Conservation (phyloP, 257 asterid genomes). For the Solanum virginianum region DNA sequence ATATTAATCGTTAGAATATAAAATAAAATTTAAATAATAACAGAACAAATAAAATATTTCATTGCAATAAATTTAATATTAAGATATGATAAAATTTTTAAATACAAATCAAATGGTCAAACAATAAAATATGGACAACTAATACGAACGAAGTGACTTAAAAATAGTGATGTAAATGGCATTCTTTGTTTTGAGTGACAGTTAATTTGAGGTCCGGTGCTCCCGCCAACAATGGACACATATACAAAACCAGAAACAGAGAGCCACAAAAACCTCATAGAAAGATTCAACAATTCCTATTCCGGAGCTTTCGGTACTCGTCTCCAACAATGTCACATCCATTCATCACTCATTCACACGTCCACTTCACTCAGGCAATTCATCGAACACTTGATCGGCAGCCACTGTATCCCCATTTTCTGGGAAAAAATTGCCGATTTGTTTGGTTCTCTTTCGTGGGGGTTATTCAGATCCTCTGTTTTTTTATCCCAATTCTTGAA, state of each 20-base stretch:
- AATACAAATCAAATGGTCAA: too few species aligned
- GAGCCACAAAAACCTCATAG: neutral
- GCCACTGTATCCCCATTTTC: neutral
- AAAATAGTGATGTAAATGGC: too few species aligned
- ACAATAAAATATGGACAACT: too few species aligned
- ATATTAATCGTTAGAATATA: too few species aligned
- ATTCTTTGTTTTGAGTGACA: too few species aligned
- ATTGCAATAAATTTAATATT: too few species aligned
- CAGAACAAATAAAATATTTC: too few species aligned
- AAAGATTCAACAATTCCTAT: neutral
- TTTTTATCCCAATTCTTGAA: neutral
- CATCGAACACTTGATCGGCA: neutral
- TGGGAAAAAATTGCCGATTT: neutral
- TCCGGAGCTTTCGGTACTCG: neutral
- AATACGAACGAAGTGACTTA: too few species aligned
- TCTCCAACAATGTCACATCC: neutral
- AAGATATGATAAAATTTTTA: too few species aligned
- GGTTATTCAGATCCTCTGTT: neutral
- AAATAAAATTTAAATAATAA: too few species aligned
- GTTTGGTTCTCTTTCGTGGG: neutral
- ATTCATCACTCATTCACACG: neutral
- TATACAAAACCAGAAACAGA: neutral
- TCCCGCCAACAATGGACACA: neutral
- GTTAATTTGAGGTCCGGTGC: neutral
- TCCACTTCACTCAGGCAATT: neutral